Conservation (phyloP, 805 yeast species). For the Candida methanosorbosa region DNA sequence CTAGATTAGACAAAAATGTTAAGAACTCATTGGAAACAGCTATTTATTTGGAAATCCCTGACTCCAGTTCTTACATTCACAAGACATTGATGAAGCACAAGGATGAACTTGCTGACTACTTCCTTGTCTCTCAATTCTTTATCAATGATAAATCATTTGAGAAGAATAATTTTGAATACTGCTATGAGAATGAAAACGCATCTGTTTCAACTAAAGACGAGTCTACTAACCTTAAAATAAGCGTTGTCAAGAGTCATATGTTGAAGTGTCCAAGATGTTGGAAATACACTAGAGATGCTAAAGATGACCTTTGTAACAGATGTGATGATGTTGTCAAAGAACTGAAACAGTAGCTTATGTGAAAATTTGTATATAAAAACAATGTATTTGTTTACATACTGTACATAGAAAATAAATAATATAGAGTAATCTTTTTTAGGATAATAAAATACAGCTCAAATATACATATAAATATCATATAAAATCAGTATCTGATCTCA, state of each 20-base stretch:
- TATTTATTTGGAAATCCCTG: conserved; percentile 25
- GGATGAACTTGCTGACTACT: conserved; percentile 45
- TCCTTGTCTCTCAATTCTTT: conserved; percentile 56
- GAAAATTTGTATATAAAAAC: neutral
- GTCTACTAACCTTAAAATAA: conserved; percentile 18
- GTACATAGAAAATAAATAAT: neutral
- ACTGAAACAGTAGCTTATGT: neutral
- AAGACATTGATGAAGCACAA: conserved; percentile 18
- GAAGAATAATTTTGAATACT: conserved; percentile 1
- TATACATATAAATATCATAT: no score
- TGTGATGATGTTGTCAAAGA: conserved; percentile 40
- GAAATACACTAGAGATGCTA: conserved; percentile 54
- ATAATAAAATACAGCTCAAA: no score
- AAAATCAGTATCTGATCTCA: conserved; percentile 66
- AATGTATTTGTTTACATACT: neutral
- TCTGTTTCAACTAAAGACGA: conserved; percentile 23
- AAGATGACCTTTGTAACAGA: conserved; percentile 53
- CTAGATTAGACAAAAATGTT: conserved; percentile 40
- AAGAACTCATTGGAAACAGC: conserved; percentile 54
- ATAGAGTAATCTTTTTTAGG: no score
- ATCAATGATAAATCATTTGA: conserved; percentile 18
- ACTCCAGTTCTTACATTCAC: conserved; percentile 1
- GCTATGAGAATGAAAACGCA: conserved; percentile 19
- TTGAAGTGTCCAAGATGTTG: conserved; percentile 92
- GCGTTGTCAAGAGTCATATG: conserved; percentile 27